Evolutionary conservation across 371 early-diverging fungal species (phyloP).

Genomic region (Syncephalastrum sp.): DNA sequence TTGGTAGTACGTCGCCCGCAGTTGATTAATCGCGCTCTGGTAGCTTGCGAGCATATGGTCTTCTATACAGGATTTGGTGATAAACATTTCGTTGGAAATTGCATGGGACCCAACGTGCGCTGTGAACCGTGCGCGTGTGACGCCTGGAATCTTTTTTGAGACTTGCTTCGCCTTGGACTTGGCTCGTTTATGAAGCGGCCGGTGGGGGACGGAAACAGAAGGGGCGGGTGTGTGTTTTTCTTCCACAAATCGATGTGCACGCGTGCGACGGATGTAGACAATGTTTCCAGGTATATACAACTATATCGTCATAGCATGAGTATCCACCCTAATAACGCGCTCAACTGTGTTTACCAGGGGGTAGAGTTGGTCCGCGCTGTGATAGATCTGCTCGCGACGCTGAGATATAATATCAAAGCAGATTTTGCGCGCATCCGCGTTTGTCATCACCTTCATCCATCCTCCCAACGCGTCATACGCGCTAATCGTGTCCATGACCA

Average conservation of each 20-base stretch:
- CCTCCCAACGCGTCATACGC: constrained; percentile 35
- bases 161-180: constrained; percentile 17
- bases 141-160: constrained; percentile 26
- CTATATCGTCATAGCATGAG: constrained; percentile 12
- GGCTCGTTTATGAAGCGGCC: constrained; percentile 11
- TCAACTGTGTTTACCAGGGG: constrained; percentile 28
- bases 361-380: constrained; percentile 21
- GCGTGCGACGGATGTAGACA: constrained; percentile 28
- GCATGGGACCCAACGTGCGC: constrained; percentile 18
- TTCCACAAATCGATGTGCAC: constrained; percentile 13
- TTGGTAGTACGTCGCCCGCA: constrained; percentile 17
- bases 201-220: constrained; percentile 7
- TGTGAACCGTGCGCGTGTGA: constrained; percentile 15
- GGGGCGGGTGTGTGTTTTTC: constrained; percentile 2
- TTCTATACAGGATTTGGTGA: constrained; percentile 42
- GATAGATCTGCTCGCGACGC: constrained; percentile 27
- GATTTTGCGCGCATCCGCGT: constrained; percentile 17
- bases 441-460: constrained; percentile 19
- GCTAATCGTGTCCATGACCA: constrained; percentile 39
- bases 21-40: constrained; percentile 27
- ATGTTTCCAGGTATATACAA: constrained; percentile 45
- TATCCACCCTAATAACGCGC: background rate
- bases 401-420: constrained; percentile 32
- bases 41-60: constrained; percentile 41
- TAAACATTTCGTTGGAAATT: constrained; percentile 34